A percentile compares a stretch with the other conserved stretches of the same genome.
These are phyloP conservation scores for Flaveria floridana DNA, from an alignment of 140 eudicot species.

Conservation along the genomic window DNA sequence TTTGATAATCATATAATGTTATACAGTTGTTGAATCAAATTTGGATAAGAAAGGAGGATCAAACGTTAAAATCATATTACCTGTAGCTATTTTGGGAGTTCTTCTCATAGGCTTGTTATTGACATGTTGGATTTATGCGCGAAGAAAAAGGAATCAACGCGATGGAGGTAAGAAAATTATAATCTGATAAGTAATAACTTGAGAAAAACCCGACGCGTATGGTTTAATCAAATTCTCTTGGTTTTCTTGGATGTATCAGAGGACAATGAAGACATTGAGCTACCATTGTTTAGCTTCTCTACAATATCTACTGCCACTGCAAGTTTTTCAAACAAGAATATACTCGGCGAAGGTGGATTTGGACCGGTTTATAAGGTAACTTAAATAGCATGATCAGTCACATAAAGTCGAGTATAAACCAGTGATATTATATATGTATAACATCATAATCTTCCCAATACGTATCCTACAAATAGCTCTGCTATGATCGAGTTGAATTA, in stretches of 20 bases:
- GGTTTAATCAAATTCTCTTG: neutral
- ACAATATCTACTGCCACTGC: conserved; percentile 30
- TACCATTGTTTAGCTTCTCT: conserved; percentile 34
- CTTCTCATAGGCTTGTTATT: conserved; percentile 14
- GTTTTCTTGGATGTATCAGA: neutral
- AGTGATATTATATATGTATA: neutral
- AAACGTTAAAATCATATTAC: conserved; percentile 2
- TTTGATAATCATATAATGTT: neutral
- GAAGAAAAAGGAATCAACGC: conserved; percentile 7
- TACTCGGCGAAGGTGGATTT: conserved; percentile 41
- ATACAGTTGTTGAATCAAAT: conserved; percentile 17
- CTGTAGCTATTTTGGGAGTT: neutral
- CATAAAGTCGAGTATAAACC: neutral
- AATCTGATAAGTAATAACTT: neutral
- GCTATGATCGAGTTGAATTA: too few relatives aligned
- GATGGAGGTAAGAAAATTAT: conserved; percentile 11
- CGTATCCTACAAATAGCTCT: too few relatives aligned
- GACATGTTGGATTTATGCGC: conserved; percentile 22
- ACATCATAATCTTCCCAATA: neutral
- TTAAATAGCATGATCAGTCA: neutral
- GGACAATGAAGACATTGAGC: conserved; percentile 17
- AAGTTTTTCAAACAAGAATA: conserved; percentile 27
- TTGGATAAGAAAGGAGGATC: conserved; percentile 1
- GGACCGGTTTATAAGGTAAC: conserved; percentile 37
- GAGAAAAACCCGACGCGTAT: neutral